Percentiles rank a stretch among this genome's conserved stretches.
These are phyloP conservation scores for Amphichorda felina DNA, from an alignment of 2,329 filamentous ascomycete species.

Conservation along the genomic window DNA sequence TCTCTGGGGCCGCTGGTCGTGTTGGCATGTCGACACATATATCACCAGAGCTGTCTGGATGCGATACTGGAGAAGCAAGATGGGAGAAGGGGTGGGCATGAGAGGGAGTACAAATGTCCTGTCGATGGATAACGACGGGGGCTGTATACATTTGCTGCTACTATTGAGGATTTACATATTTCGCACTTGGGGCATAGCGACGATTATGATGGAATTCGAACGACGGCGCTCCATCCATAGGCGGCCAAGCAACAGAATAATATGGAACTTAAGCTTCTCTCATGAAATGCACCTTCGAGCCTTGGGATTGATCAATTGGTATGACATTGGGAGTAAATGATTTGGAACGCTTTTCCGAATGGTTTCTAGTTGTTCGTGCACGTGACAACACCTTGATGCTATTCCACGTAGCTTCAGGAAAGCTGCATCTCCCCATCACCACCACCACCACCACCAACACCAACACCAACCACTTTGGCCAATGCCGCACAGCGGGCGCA, in stretches of 20 bases:
- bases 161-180: background rate
- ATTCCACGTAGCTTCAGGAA: background rate
- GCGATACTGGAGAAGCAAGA: slow-evolving; percentile 43
- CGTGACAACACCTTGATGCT: background rate
- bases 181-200: no score
- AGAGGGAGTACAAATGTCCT: slow-evolving; percentile 42
- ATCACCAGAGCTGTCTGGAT: slow-evolving; percentile 59
- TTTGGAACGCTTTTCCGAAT: no score
- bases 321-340: no score
- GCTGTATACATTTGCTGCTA: background rate
- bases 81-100: slow-evolving; percentile 26
- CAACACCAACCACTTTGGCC: no score
- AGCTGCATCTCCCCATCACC: background rate
- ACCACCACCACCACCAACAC: background rate
- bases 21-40: slow-evolving; percentile 59
- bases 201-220: no score
- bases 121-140: slow-evolving; percentile 35
- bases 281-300: no score
- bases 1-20: slow-evolving; percentile 55
- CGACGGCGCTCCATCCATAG: no score
- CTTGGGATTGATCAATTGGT: no score
- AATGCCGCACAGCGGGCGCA: background rate
- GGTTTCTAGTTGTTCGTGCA: background rate
- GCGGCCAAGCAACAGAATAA: no score
- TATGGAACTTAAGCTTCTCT: no score